Conservation (phyloP, 2,329 filamentous ascomycete species). For the Diaporthe vexans region DNA sequence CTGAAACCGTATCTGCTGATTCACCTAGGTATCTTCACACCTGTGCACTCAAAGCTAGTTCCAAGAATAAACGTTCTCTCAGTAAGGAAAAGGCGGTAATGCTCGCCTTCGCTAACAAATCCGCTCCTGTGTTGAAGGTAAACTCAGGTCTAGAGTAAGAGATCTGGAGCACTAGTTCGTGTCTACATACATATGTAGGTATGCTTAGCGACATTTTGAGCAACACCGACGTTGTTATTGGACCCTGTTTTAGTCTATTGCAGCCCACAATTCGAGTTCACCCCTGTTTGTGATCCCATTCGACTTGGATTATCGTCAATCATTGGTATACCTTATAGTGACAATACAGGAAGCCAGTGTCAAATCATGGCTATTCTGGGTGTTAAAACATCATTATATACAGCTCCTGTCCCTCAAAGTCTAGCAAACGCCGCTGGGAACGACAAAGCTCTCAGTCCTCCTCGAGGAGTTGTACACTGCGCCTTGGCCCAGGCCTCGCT, state of each 20-base stretch:
- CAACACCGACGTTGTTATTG: background rate
- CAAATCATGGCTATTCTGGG: background rate
- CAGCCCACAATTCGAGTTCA: too few species aligned
- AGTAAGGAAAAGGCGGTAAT: background rate
- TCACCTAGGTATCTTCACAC: background rate
- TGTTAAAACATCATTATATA: background rate
- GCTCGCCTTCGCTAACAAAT: constrained; percentile 1
- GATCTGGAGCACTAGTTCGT: background rate
- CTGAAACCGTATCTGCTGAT: background rate
- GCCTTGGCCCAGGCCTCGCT: constrained; percentile 64
- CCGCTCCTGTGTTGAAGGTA: background rate
- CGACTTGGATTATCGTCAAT: background rate
- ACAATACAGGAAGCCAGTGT: background rate
- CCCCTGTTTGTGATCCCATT: background rate
- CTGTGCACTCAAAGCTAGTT: background rate
- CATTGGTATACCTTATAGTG: background rate
- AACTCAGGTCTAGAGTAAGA: background rate
- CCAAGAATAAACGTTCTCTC: background rate
- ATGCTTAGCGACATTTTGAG: too few species aligned
- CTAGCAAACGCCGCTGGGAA: constrained; percentile 46
- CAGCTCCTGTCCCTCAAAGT: background rate
- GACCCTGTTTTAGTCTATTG: background rate
- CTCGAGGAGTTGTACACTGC: constrained; percentile 50
- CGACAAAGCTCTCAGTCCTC: constrained; percentile 51
- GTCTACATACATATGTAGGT: background rate